Conservation (phyloP, 306 rosid genomes). For the Nissolia schottii region DNA sequence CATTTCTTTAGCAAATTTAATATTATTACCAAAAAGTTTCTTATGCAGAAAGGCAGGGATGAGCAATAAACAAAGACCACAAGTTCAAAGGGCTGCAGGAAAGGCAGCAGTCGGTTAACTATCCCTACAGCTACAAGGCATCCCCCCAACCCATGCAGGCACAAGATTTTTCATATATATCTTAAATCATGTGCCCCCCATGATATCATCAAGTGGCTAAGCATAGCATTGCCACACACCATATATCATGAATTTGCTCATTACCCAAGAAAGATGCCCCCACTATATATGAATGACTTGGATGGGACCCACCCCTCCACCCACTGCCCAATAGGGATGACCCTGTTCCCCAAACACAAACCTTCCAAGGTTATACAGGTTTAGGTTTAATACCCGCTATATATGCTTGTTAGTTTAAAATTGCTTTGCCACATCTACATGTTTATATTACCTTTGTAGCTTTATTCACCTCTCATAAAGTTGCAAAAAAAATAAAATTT, state of each 20-base stretch:
- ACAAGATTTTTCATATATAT: conserved; percentile 24
- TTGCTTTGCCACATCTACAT: conserved; percentile 19
- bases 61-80: conserved; percentile 6
- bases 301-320: conserved; percentile 54
- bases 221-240: conserved; percentile 19
- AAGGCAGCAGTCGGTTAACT: conserved; percentile 24
- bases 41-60: neutral
- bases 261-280: conserved; percentile 53
- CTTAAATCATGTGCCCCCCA: conserved; percentile 72
- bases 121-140: neutral
- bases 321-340: conserved; percentile 47
- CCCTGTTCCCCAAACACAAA: conserved; percentile 37
- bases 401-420: neutral
- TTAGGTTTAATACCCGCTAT: conserved; percentile 25
- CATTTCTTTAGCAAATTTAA: too few relatives aligned
- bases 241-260: conserved; percentile 48
- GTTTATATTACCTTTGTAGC: neutral
- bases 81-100: too few relatives aligned
- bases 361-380: conserved; percentile 21
- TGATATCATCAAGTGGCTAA: conserved; percentile 53
- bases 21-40: neutral
- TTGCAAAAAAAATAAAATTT: neutral
- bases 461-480: neutral
- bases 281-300: conserved; percentile 36
- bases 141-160: conserved; percentile 22